Base-by-base conservation (phyloP, 805 yeast species). In the Zygosaccharomyces pseudorouxii region DNA sequence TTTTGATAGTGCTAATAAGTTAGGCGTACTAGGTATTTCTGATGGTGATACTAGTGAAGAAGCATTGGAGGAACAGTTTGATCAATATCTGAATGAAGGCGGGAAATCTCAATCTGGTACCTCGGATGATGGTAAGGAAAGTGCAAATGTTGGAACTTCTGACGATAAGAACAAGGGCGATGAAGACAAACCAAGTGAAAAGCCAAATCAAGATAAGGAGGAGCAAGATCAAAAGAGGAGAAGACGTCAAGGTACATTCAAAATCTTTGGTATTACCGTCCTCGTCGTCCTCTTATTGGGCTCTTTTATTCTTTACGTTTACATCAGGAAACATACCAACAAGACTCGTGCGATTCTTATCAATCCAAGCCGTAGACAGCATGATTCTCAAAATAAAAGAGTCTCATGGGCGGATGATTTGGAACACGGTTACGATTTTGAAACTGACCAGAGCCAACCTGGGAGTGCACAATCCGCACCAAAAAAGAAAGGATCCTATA, bases 91-190 rank as follows among this genome's bases (percentile, higher is more conserved):
- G 54, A 71, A 78, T 42, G 80, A 53, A 11, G 56, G 54, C 3
- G 63, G 50, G 1, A 48, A 52, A 1, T 48, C 49, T 12, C 52
- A 48, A 4, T 51, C 51, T 4, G 48, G 48, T 11, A 4, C 16
- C 12, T 30, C n/a, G 14, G 35, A 55, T 6, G 20, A 30, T 12
- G 49, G 55, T 9, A 51, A 54, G 8, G 53, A 52, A 11, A 48
- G 54, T 18, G 76, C 71, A 2, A 79, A 69, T 9, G 79, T 70
- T 3, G 78, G 71, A 18, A 79, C 73, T 2, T 79, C 28, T 25
- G 28, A 71, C 4, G 77, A 71, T 25, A 78, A 75, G 2, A 81
- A 75, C 19, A 77, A 74, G 46, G 75, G 64, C 14, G 82, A 80
- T 52, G 79, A 79, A 51, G 74, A 78, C 38, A 79, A 74, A 41